Evolutionary conservation across 2,329 filamentous ascomycete species (phyloP).

Genomic region (Aspergillus thermomutatus): DNA sequence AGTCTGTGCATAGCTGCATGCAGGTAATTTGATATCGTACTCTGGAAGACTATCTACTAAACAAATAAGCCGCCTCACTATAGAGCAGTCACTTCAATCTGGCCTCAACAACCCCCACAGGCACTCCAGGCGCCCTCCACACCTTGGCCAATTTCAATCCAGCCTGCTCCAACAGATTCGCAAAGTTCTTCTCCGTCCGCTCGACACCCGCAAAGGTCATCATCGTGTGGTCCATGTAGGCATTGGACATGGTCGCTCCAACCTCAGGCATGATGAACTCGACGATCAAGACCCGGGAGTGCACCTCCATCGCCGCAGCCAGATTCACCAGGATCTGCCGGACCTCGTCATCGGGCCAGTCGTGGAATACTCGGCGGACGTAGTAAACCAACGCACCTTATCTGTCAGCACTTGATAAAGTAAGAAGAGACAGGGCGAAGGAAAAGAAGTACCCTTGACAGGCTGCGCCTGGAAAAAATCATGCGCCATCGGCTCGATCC

Average conservation of each 20-base stretch:
- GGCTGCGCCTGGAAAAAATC: conserved; percentile 22
- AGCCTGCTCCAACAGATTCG: conserved; percentile 18
- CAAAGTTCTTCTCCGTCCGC: conserved; percentile 23
- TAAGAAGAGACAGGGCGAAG: neutral
- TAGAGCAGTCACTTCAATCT: conserved; percentile 16
- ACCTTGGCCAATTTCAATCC: conserved; percentile 22
- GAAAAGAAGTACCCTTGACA: conserved; percentile 16
- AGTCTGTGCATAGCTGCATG: neutral
- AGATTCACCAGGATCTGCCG: conserved; percentile 19
- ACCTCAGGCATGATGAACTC: conserved; percentile 26
- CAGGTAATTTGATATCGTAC: neutral
- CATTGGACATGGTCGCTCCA: conserved; percentile 14
- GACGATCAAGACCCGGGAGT: conserved; percentile 21
- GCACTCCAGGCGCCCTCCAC: conserved; percentile 15
- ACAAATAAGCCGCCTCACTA: no score
- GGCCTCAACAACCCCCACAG: conserved; percentile 23
- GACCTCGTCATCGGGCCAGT: conserved; percentile 21
- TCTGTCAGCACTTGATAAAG: neutral
- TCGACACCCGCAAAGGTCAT: conserved; percentile 26
- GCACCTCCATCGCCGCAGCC: conserved; percentile 19
- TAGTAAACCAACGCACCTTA: conserved; percentile 28
- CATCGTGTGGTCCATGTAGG: conserved; percentile 23
- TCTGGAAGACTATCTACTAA: no score
- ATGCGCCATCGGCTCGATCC: conserved; percentile 16
- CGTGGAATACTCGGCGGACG: conserved; percentile 30